Base-by-base conservation (phyloP, 192 early-diverging fungal genomes). In the Backusella westeae region DNA sequence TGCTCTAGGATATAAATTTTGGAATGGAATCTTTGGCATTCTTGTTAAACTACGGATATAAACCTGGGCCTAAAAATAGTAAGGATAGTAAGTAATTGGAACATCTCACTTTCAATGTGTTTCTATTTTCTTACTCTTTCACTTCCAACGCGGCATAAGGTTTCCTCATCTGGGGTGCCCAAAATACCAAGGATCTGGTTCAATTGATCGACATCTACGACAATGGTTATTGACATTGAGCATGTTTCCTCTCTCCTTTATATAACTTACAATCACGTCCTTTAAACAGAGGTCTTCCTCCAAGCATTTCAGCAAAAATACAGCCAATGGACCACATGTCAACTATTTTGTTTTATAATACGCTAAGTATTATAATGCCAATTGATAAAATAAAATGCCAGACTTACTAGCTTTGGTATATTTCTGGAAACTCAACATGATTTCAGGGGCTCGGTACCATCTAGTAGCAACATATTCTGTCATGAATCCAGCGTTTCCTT, bases 401-500 rank as follows among this genome's bases (percentile, higher is more conserved):
- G 14, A 79, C 87, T 78, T 87, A 89, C 89, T 99, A 34, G 98
- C 97, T 92, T 99, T 99, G 74, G 97, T 98, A 86, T 99, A 99
- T 69, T 89, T 94, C 75, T 95, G 92, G 86, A 98, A 98, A 70
- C 96, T 96, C 49, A 99, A 87, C 94, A 99, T 96, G 76, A 99
- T 95, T 78, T 99, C 98, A 23, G 98, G 98, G 17, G 98, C 96
- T 63, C 98, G 89, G 85, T 98, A 99, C 96, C 97, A 99, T 77
- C 98, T 86, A n/a, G 98, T 99, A 46, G 98, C 98, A 34, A 99
- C 98, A 75, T 99, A 99, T 84, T 99, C 98, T 21, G 98, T 99
- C 95, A 99, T 99, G 79, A 97, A 98, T 2, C 95, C 96, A 72
- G 91, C 90, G 68, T 94, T 93, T 42, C 86, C 87, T 41, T 94